Conservation (phyloP, 768 basidiomycete genomes). For the Xerocomellus intermedius region DNA sequence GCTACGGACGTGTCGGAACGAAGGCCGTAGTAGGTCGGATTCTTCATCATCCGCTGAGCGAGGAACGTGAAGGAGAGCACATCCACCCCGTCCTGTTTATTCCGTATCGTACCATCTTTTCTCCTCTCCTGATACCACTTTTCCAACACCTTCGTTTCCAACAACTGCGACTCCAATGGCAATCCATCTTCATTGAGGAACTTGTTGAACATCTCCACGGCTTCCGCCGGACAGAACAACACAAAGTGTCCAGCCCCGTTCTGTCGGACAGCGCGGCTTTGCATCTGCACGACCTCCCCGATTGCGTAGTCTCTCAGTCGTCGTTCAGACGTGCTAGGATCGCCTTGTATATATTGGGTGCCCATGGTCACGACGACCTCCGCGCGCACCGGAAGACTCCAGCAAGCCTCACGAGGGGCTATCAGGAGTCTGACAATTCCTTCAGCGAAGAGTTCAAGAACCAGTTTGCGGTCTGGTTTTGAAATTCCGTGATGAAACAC, state of each 20-base stretch:
- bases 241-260: conserved; percentile 64
- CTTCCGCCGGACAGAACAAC: conserved; percentile 88
- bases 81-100: conserved; percentile 72
- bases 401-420: conserved; percentile 79
- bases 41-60: conserved; percentile 63
- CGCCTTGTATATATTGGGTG: conserved; percentile 73
- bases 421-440: conserved; percentile 79
- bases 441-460: conserved; percentile 79
- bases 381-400: conserved; percentile 85
- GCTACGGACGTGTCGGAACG: conserved; percentile 38
- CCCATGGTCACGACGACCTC: conserved; percentile 86
- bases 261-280: conserved; percentile 76
- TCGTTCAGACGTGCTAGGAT: conserved; percentile 50
- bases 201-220: conserved; percentile 73
- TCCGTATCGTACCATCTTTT: conserved; percentile 37
- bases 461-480: conserved; percentile 63
- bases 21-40: conserved; percentile 84
- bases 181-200: conserved; percentile 83
- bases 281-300: conserved; percentile 87
- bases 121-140: conserved; percentile 47
- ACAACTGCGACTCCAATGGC: conserved; percentile 80
- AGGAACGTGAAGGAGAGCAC: conserved; percentile 81
- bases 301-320: conserved; percentile 79
- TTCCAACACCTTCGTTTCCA: conserved; percentile 48
- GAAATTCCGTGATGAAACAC: conserved; percentile 77